phyloP scores from a whole-genome alignment of 2,329 filamentous ascomycete genomes.

The Ilyonectria destructans region DNA sequence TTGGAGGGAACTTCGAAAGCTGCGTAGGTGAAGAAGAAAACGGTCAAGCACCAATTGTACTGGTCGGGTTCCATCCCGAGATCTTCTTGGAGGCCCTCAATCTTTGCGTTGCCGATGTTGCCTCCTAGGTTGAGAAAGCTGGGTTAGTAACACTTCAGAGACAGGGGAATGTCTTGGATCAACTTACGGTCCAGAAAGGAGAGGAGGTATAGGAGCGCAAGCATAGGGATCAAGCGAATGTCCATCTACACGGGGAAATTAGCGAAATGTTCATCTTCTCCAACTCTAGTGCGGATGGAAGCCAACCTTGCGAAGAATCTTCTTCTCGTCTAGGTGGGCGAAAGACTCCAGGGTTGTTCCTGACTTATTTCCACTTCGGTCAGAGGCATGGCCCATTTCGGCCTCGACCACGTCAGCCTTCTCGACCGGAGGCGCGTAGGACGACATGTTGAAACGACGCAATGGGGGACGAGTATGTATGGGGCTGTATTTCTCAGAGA shows the following conservation, averaged over 20 bases:
- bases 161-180: not conserved
- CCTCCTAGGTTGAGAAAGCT: conserved; percentile 57
- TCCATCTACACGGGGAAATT: conserved; percentile 61
- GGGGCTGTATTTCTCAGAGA: not conserved
- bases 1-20: conserved; percentile 86
- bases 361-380: conserved; percentile 27
- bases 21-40: conserved; percentile 87
- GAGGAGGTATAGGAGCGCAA: conserved; percentile 79
- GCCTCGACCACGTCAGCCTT: conserved; percentile 45
- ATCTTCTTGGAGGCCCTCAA: conserved; percentile 69
- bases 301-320: conserved; percentile 69
- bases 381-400: conserved; percentile 37
- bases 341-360: conserved; percentile 46
- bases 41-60: conserved; percentile 79
- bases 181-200: conserved; percentile 76
- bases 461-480: not conserved
- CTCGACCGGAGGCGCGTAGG: conserved; percentile 38
- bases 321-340: conserved; percentile 64
- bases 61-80: conserved; percentile 73
- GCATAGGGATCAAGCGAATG: conserved; percentile 69
- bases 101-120: conserved; percentile 74
- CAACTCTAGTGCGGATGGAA: not conserved
- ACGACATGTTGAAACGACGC: conserved; percentile 28
- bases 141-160: not conserved
- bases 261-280: not conserved